Percentiles rank a stretch among this genome's conserved stretches.
These are phyloP conservation scores for Syzygium jambos DNA, from an alignment of 345 rosid species.

Conservation along the genomic window DNA sequence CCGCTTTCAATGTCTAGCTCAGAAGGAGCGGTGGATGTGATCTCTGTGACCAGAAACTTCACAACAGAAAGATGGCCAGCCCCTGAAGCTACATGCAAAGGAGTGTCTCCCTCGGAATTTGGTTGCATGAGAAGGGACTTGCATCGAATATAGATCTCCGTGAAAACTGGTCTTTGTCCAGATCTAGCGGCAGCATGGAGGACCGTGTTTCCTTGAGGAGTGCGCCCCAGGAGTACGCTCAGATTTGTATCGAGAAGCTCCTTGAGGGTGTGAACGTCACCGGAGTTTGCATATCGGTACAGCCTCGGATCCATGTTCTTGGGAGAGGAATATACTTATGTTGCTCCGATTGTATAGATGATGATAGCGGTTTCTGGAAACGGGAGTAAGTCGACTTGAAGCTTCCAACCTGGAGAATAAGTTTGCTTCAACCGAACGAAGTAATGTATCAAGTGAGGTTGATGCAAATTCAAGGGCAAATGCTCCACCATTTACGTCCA, in stretches of 20 bases:
- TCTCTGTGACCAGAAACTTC: not conserved
- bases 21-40: not conserved
- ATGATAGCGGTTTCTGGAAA: not conserved
- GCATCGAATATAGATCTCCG: not conserved
- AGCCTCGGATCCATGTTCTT: not conserved
- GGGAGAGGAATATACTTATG: not conserved
- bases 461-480: not conserved
- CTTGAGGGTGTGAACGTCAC: not conserved
- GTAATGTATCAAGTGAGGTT: too few relatives aligned
- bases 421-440: too few relatives aligned
- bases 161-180: not conserved
- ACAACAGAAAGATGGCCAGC: not conserved
- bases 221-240: not conserved
- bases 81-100: not conserved
- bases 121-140: not conserved
- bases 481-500: not conserved
- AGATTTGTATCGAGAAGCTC: not conserved
- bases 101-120: not conserved
- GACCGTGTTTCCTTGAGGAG: not conserved
- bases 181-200: not conserved
- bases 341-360: not conserved
- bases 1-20: not conserved
- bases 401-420: too few relatives aligned
- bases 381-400: too few relatives aligned
- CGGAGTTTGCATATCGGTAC: not conserved